Conservation (phyloP, 345 rosid genomes). For the Acer campestre region DNA sequence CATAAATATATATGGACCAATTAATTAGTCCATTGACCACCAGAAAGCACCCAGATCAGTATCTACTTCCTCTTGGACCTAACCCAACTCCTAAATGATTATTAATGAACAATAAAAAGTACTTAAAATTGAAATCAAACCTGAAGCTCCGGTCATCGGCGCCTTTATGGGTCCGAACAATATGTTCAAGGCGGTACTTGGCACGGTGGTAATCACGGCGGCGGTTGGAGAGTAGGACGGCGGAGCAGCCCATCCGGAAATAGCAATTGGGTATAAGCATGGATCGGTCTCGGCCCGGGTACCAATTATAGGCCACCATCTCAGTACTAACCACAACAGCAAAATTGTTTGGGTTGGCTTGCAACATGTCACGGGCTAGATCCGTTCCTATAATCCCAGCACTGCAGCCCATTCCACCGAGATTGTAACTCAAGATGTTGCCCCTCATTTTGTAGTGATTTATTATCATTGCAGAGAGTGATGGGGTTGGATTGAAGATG, state of each 20-base stretch:
- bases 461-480: conserved; percentile 87
- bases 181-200: conserved; percentile 84
- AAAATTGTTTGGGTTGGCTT: conserved; percentile 75
- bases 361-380: conserved; percentile 89
- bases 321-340: conserved; percentile 91
- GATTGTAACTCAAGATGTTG: conserved; percentile 85
- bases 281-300: conserved; percentile 66
- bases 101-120: neutral
- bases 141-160: conserved; percentile 97
- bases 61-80: too few relatives aligned
- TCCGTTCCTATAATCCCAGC: conserved; percentile 85
- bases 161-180: conserved; percentile 92
- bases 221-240: conserved; percentile 78
- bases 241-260: conserved; percentile 92
- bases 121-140: conserved; percentile 30
- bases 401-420: conserved; percentile 97
- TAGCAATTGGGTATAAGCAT: conserved; percentile 92
- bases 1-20: too few relatives aligned
- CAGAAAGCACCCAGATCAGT: too few relatives aligned
- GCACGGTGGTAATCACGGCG: conserved; percentile 72
- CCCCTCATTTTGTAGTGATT: conserved; percentile 98
- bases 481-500: conserved; percentile 92
- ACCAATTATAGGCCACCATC: conserved; percentile 97
- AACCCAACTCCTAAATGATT: too few relatives aligned
- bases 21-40: too few relatives aligned